These are phyloP conservation scores for Yamadazyma insecticola DNA, from an alignment of 805 yeast genomes.

Conservation along the genomic window DNA sequence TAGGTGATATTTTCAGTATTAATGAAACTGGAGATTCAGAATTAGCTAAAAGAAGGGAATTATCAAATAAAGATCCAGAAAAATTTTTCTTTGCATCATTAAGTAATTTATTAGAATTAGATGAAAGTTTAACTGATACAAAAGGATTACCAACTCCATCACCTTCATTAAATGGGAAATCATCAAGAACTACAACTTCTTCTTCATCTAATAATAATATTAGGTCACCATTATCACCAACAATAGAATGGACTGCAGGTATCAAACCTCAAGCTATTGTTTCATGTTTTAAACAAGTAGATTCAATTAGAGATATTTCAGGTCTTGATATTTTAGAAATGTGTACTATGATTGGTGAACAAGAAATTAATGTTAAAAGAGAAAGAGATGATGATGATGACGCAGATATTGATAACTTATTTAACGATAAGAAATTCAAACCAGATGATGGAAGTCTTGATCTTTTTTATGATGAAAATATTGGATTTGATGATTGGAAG, in stretches of 20 bases:
- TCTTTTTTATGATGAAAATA: constrained; percentile 14
- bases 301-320: constrained; percentile 30
- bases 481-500: constrained; percentile 10
- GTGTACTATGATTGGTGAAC: constrained; percentile 11
- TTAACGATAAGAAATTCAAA: constrained; percentile 32
- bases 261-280: constrained; percentile 42
- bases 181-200: background rate
- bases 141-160: constrained; percentile 14
- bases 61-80: constrained; percentile 43
- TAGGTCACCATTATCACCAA: constrained; percentile 38
- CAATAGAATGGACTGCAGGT: constrained; percentile 37
- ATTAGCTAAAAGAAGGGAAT: constrained; percentile 42
- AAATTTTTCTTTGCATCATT: constrained; percentile 48
- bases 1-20: constrained; percentile 19
- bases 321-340: constrained; percentile 19
- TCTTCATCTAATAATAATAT: background rate
- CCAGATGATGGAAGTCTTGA: constrained; percentile 16
- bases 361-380: constrained; percentile 13
- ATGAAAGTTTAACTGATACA: constrained; percentile 19
- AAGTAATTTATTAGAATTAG: constrained; percentile 45
- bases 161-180: constrained; percentile 9
- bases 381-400: constrained; percentile 19
- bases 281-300: constrained; percentile 44
- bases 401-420: constrained; percentile 32
- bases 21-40: constrained; percentile 31